Evolutionary conservation across 2,329 filamentous ascomycete genomes (phyloP).

Genomic region (Ceratocystis diversiconidia): DNA sequence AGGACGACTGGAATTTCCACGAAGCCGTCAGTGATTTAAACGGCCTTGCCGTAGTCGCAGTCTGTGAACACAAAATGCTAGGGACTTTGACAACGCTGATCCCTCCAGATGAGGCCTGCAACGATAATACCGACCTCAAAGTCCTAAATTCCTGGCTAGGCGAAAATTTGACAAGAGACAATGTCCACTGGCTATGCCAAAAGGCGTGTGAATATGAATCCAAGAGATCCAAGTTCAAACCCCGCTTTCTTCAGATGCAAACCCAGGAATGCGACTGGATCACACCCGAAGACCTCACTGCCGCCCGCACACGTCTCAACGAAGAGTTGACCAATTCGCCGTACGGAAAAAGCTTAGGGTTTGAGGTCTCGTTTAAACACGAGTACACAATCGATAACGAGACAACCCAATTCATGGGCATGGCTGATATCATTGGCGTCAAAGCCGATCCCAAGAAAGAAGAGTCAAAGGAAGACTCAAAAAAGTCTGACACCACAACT

Average conservation of each 20-base stretch:
- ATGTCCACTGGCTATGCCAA: slow-evolving; percentile 22
- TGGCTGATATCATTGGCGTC: slow-evolving; percentile 12
- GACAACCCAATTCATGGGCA: not conserved
- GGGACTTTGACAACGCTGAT: slow-evolving; percentile 20
- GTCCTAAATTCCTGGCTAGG: not conserved
- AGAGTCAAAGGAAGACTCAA: not conserved
- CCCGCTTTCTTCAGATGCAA: slow-evolving; percentile 23
- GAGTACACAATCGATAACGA: not conserved
- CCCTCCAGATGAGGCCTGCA: not conserved
- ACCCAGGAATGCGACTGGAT: slow-evolving; percentile 24
- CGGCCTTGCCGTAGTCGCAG: slow-evolving; percentile 22
- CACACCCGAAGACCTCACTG: slow-evolving; percentile 18
- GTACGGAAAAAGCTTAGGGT: not conserved
- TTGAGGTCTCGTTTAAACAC: slow-evolving; percentile 6
- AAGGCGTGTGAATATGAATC: slow-evolving; percentile 23
- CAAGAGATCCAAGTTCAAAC: slow-evolving; percentile 20
- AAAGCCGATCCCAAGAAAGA: not conserved
- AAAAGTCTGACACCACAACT: not conserved
- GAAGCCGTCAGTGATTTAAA: slow-evolving; percentile 25
- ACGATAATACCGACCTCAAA: not conserved
- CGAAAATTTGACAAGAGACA: slow-evolving; percentile 3
- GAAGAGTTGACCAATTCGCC: slow-evolving; percentile 14
- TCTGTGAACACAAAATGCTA: slow-evolving; percentile 20
- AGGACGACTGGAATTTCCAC: slow-evolving; percentile 16
- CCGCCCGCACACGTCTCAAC: slow-evolving; percentile 20